Conservation (phyloP, 148 eudicot species). For the Oxyria digyna region DNA sequence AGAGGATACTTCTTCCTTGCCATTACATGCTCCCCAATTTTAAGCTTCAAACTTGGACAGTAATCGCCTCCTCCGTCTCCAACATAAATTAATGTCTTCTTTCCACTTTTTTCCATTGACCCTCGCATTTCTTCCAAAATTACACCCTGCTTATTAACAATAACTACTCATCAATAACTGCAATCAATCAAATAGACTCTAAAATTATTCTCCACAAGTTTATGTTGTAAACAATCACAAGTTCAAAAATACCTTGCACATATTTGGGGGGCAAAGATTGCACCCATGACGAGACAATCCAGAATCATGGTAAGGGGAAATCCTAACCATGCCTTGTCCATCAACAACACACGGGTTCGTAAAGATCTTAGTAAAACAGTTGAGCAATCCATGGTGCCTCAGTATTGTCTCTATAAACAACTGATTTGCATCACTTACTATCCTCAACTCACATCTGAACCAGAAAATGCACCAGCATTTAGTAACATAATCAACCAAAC, state of each 20-base stretch:
- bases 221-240: background rate
- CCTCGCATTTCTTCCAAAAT: conserved; percentile 41
- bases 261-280: conserved; percentile 53
- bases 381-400: conserved; percentile 42
- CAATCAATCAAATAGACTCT: background rate
- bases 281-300: conserved; percentile 50
- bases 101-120: conserved; percentile 15
- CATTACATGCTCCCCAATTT: conserved; percentile 54
- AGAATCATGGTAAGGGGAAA: conserved; percentile 52
- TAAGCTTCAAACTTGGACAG: conserved; percentile 68
- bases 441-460: conserved; percentile 68
- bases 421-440: conserved; percentile 72
- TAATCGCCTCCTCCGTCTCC: conserved; percentile 86
- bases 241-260: conserved; percentile 99
- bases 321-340: conserved; percentile 53
- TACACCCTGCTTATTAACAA: conserved; percentile 37
- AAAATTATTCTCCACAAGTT: too few species aligned
- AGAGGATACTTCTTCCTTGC: conserved; percentile 59
- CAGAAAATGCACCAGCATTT: conserved; percentile 3
- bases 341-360: conserved; percentile 51
- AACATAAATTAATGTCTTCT: conserved; percentile 43
- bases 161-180: background rate
- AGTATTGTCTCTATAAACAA: conserved; percentile 65
- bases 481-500: background rate
- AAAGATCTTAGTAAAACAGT: conserved; percentile 48